Evolutionary conservation across 805 yeast species (phyloP), one percentile per base, ranked within the genome.

Genomic region (Wickerhamomyces hampshirensis): DNA sequence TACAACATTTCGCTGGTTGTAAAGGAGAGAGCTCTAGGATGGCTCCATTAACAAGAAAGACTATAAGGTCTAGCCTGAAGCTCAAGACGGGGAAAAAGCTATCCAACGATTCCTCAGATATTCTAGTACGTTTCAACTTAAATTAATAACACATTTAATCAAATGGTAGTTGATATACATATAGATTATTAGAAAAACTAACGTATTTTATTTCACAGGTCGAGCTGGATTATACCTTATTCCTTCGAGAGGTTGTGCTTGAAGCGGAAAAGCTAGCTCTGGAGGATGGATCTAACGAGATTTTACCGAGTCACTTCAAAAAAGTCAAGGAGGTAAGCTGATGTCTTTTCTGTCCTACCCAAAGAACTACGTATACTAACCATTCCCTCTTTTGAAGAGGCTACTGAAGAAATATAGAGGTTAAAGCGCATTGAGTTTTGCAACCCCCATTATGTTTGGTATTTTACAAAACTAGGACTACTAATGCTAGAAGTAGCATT

Each of bases 161-260:
- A n/a, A n/a, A n/a, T n/a, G n/a, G 8, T 21, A 10, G 1, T 7
- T 13, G n/a, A 15, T 14, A 23, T 9, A 12, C 6, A 13, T 11
- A 9, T n/a, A n/a, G n/a, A n/a, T n/a, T n/a, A n/a, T n/a, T n/a
- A n/a, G n/a, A n/a, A n/a, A n/a, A 6, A 26, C 34, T 26, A 27
- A 37, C 38, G 15, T 13, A n/a, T 5, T 12, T 7, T 12, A 13
- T 18, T 23, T 12, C n/a, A n/a, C 26, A 50, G 55, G 46, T 75
- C 15, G 66, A 73, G 35, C 47, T 76, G 34, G 62, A 75, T 30
- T 73, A 73, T 38, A 51, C 71, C 24, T 60, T 71, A 26, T 76
- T 73, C 46, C 40, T 75, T 35, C 57, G 59, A 24, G 44, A 64
- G 53, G 26, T 57, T 23, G 48, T 71, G 5, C 31, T 41, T 12